Percentiles rank a stretch among this genome's conserved stretches.
These are phyloP conservation scores for Peniophora sp. DNA, from an alignment of 1,284 basidiomycete genomes.

Conservation along the genomic window DNA sequence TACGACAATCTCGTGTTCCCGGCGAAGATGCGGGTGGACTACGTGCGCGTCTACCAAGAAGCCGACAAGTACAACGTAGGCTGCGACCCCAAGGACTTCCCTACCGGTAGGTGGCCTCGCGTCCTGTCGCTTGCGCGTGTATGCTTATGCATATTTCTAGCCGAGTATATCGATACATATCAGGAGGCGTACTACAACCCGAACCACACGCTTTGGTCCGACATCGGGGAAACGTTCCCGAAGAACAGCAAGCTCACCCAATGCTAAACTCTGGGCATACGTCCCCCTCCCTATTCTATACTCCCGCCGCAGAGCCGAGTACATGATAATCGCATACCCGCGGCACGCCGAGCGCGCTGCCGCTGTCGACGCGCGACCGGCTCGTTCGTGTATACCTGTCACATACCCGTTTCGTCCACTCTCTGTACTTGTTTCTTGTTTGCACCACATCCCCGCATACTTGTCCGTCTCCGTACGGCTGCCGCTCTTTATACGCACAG, in stretches of 20 bases:
- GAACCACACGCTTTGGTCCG: neutral
- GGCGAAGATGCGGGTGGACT: slow-evolving; percentile 69
- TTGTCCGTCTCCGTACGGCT: too few relatives aligned
- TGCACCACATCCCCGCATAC: too few relatives aligned
- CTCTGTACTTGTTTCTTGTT: too few relatives aligned
- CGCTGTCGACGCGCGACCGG: too few relatives aligned
- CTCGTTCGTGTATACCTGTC: too few relatives aligned
- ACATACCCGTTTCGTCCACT: too few relatives aligned
- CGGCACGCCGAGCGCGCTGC: too few relatives aligned
- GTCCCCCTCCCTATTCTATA: too few relatives aligned
- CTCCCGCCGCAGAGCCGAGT: too few relatives aligned
- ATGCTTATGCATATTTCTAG: neutral
- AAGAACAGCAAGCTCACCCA: neutral
- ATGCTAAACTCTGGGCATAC: neutral
- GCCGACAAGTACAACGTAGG: slow-evolving; percentile 34
- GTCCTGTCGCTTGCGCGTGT: neutral
- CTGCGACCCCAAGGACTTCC: neutral
- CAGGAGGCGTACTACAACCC: neutral
- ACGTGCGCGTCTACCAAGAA: slow-evolving; percentile 77
- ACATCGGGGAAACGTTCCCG: neutral
- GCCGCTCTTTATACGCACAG: too few relatives aligned
- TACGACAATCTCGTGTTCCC: slow-evolving; percentile 64
- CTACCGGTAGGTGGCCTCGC: neutral
- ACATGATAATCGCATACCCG: too few relatives aligned
- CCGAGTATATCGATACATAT: neutral